Evolutionary conservation across 2,329 filamentous ascomycete genomes (phyloP), one percentile per base, ranked within the genome.

Genomic region (Xenosphaeropsis pyriputrescens): DNA sequence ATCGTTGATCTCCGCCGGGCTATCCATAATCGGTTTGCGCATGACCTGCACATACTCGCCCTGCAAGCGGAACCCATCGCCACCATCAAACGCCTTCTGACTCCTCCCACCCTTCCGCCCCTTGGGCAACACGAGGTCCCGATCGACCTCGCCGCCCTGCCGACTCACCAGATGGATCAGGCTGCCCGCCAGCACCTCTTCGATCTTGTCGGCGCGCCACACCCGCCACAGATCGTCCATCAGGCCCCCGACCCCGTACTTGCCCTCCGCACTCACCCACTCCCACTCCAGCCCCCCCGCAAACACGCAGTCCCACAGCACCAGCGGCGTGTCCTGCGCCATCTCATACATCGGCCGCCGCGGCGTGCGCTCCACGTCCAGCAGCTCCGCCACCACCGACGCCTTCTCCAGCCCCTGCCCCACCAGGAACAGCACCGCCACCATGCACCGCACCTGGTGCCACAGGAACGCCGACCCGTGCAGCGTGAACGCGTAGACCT

Each of bases 401-500:
- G 88, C 81, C 18, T 66, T 55, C 57, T 98, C 91, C 13, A 93
- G 71, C 0, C 85, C 77, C 60, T 98, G 91, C 18, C 85, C 91
- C 7, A 96, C 77, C 9, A 91, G 66, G 63, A 98, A 96, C n/a
- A 98, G 65, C 6, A 96, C 67, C 13, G 79, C 75, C n/a, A 93
- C 78, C 74, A 98, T 88, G 62, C 89, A 85, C 17, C 91, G 78
- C 47, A 98, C 93, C 62, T 98, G 91, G 61, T 98, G 91, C 91
- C 91, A 98, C 34, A 98, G 63, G 58, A 98, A 98, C 2, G 88
- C 91, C 6, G 82, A 86, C 15, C 91, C 91, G 47, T 88, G 76
- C 31, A 98, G 76, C 41, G 80, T 79, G 58, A 98, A 93, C 43
- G 80, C 79, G 62, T 93, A 96, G 12, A 95, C 71, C 52, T 85